Evolutionary conservation across 257 asterid genomes (phyloP).

Genomic region (Oldenlandia corymbosa): DNA sequence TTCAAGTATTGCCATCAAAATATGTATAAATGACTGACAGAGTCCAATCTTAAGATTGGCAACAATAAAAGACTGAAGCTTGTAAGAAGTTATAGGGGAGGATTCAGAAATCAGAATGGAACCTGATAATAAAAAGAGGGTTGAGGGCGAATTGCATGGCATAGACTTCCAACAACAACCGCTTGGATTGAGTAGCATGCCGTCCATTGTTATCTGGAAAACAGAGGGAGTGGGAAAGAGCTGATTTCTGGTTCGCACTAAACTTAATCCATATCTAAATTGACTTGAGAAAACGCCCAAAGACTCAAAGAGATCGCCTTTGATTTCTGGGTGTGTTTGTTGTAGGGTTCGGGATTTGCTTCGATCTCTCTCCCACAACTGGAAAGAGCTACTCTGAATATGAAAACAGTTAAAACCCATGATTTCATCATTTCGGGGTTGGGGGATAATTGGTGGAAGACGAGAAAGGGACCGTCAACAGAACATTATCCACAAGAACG

Average conservation of each 20-base stretch:
- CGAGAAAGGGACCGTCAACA: too few species aligned
- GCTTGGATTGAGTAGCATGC: slow-evolving; percentile 22
- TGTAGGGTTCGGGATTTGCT: too few species aligned
- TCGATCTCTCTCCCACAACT: too few species aligned
- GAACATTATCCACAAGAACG: background rate
- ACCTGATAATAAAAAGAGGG: slow-evolving; percentile 23
- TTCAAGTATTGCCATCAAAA: slow-evolving; percentile 6
- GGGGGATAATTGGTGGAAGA: too few species aligned
- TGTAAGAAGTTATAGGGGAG: background rate
- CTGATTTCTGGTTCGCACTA: background rate
- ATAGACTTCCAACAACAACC: slow-evolving; percentile 18
- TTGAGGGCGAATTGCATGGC: slow-evolving; percentile 21
- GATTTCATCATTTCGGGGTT: too few species aligned
- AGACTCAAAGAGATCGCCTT: too few species aligned
- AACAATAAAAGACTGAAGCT: background rate
- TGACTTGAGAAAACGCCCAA: too few species aligned
- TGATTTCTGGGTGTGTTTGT: too few species aligned
- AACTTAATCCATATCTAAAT: background rate
- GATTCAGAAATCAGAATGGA: background rate
- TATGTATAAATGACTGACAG: background rate
- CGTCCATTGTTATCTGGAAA: slow-evolving; percentile 22
- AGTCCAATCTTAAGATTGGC: too few species aligned
- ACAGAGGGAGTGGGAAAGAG: background rate
- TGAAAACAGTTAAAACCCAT: too few species aligned
- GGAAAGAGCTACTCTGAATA: too few species aligned